phyloP scores from a whole-genome alignment of 305 asterid genomes.

The Fraxinus baroniana region DNA sequence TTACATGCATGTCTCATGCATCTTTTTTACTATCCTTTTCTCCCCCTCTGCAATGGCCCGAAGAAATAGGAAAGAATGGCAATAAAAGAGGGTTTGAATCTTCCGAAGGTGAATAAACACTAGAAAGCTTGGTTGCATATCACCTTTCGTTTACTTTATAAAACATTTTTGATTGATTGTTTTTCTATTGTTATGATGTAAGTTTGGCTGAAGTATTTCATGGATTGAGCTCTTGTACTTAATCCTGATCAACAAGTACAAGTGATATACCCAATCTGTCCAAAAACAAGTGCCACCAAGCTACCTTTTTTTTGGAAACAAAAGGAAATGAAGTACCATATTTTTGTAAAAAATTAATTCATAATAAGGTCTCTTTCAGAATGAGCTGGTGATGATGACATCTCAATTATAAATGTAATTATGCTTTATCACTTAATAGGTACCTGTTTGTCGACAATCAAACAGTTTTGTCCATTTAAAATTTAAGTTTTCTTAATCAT shows the following conservation, averaged over 20 bases:
- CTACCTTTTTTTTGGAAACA: not conserved
- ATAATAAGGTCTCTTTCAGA: not conserved
- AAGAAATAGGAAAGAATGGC: not conserved
- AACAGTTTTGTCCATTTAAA: not conserved
- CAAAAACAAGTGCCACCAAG: not conserved
- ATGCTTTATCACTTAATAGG: not conserved
- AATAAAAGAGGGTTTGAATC: not conserved
- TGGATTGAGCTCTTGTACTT: not conserved
- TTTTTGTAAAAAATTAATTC: not conserved
- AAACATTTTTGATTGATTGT: not conserved
- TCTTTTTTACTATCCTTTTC: not conserved
- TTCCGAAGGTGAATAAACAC: not conserved
- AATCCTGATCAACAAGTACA: not conserved
- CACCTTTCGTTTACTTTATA: not conserved
- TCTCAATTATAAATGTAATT: not conserved
- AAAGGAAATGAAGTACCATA: not conserved
- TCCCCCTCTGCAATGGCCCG: not conserved
- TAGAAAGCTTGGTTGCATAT: not conserved
- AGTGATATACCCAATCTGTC: not conserved
- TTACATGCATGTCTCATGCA: not conserved
- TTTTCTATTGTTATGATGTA: not conserved
- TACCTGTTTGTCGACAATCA: not conserved
- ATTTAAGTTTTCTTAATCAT: not conserved
- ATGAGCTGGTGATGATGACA: not conserved
- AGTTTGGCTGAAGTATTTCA: not conserved